Evolutionary conservation across 2,329 filamentous ascomycete genomes (phyloP).

Genomic region (Hypoxylon sp.): DNA sequence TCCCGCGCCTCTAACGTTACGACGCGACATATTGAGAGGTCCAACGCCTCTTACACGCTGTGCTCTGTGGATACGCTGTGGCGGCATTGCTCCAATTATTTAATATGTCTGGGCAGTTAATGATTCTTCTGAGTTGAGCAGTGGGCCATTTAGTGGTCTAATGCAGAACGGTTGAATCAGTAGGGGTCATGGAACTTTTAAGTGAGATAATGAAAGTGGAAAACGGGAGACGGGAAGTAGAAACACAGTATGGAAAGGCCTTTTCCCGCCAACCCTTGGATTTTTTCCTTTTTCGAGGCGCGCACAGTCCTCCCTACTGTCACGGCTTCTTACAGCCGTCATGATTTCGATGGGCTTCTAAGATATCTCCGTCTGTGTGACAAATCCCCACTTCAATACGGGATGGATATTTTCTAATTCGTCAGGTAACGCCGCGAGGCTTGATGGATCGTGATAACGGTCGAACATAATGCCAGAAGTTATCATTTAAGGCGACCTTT

Average conservation of each 20-base stretch:
- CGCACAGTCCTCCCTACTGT: background rate
- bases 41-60: conserved; percentile 21
- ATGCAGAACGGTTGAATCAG: background rate
- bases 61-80: conserved; percentile 27
- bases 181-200: background rate
- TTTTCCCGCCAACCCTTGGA: background rate
- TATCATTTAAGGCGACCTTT: background rate
- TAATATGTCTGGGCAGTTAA: background rate
- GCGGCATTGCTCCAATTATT: conserved; percentile 11
- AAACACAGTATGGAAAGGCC: background rate
- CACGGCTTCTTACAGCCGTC: background rate
- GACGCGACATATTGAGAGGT: conserved; percentile 15
- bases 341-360: background rate
- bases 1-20: conserved; percentile 31
- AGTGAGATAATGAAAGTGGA: background rate
- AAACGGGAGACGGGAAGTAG: background rate
- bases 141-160: background rate
- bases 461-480: background rate
- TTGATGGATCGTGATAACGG: background rate
- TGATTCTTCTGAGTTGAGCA: background rate
- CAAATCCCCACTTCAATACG: background rate
- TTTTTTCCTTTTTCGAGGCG: background rate
- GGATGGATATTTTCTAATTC: background rate
- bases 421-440: background rate
- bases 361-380: background rate